These are phyloP conservation scores for Leishmania aethiopica DNA, from an alignment of 208 protist genomes.

Conservation along the genomic window DNA sequence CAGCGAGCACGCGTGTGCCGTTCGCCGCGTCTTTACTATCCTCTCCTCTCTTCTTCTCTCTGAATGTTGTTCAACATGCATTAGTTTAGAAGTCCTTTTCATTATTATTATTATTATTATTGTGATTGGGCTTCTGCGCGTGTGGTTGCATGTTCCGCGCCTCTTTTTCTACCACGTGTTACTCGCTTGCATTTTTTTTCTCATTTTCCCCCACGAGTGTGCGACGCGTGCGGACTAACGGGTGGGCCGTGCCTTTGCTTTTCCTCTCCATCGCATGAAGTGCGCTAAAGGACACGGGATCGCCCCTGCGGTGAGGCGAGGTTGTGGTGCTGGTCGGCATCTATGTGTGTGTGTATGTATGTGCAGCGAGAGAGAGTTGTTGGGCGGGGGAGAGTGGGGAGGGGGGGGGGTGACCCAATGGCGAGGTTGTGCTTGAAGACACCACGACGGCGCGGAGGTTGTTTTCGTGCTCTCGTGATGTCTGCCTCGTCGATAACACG, in stretches of 20 bases:
- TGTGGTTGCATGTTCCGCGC: background rate
- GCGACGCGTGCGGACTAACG: background rate
- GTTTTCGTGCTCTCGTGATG: no score
- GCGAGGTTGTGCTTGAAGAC: background rate
- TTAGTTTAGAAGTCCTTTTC: background rate
- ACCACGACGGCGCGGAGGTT: no score
- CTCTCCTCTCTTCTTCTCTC: background rate
- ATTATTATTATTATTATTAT: background rate
- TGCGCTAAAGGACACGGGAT: background rate
- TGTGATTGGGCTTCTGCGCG: no score
- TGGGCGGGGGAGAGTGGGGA: no score
- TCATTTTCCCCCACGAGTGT: background rate
- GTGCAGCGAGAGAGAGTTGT: background rate
- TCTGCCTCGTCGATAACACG: background rate
- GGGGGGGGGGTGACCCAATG: background rate
- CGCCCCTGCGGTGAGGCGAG: background rate
- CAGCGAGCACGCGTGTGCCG: background rate
- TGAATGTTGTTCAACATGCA: background rate
- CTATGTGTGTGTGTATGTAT: background rate
- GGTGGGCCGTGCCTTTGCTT: background rate
- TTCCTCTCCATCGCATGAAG: background rate
- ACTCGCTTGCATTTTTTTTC: background rate
- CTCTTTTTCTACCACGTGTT: background rate
- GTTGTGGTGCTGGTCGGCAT: background rate
- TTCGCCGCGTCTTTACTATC: conserved; percentile 3